Conservation (phyloP, 257 asterid genomes). For the Craterostigma plantagineum region DNA sequence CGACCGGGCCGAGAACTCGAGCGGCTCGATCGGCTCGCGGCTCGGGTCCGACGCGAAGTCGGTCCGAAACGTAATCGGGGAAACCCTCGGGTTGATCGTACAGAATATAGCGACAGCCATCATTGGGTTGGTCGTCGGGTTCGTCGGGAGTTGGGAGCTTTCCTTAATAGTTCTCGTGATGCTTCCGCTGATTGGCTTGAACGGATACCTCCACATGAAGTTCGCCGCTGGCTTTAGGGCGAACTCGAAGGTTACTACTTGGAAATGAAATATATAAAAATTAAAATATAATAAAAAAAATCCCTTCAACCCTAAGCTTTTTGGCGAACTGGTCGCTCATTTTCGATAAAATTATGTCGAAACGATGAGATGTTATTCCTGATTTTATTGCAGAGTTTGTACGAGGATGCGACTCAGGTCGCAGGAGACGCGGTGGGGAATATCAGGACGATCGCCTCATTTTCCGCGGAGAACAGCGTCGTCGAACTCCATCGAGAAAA, state of each 20-base stretch:
- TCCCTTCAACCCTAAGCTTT: too few species aligned
- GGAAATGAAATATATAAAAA: too few species aligned
- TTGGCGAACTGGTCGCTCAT: too few species aligned
- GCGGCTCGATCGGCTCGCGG: slow-evolving; percentile 48
- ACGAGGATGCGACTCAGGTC: slow-evolving; percentile 80
- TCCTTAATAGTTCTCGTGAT: slow-evolving; percentile 39
- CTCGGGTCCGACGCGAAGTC: slow-evolving; percentile 51
- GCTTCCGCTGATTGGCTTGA: slow-evolving; percentile 35
- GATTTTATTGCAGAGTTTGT: slow-evolving; percentile 24
- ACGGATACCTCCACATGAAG: slow-evolving; percentile 31
- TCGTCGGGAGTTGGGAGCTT: slow-evolving; percentile 54
- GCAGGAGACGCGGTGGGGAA: slow-evolving; percentile 83
- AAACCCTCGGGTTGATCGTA: slow-evolving; percentile 31
- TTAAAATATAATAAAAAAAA: too few species aligned
- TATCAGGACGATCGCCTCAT: slow-evolving; percentile 82
- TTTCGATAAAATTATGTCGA: slow-evolving; percentile 9
- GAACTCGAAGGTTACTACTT: slow-evolving; percentile 40
- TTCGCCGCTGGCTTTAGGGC: slow-evolving; percentile 43
- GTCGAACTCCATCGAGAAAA: slow-evolving; percentile 45
- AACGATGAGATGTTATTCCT: too few species aligned
- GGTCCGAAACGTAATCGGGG: slow-evolving; percentile 46
- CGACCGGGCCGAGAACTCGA: slow-evolving; percentile 34
- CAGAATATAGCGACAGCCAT: slow-evolving; percentile 30
- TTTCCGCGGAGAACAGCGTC: slow-evolving; percentile 72
- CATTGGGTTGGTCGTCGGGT: slow-evolving; percentile 41